Conservation (phyloP, 768 basidiomycete species). For the Stropharia rugosoannulata region DNA sequence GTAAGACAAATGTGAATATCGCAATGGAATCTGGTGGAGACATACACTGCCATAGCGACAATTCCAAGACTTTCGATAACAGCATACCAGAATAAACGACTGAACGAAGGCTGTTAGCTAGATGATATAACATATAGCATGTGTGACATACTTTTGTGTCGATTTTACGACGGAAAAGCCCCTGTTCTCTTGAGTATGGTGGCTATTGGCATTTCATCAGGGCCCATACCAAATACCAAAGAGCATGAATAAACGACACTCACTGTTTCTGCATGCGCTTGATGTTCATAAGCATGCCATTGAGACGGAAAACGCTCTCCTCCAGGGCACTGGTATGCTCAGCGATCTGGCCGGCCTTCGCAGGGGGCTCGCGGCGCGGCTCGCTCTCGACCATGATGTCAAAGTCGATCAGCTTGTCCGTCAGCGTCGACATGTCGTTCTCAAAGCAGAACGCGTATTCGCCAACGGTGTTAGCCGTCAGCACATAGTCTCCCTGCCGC, state of each 20-base stretch:
- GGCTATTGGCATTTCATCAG: slow-evolving; percentile 44
- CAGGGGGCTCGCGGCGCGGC: slow-evolving; percentile 85
- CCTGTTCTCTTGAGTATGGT: slow-evolving; percentile 91
- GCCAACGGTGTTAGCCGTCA: slow-evolving; percentile 89
- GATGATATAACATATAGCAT: background rate
- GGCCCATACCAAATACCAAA: slow-evolving; percentile 1
- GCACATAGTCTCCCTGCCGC: slow-evolving; percentile 94
- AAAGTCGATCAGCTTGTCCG: slow-evolving; percentile 92
- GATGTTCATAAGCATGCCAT: slow-evolving; percentile 83
- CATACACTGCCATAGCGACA: slow-evolving; percentile 87
- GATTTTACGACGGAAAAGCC: slow-evolving; percentile 93
- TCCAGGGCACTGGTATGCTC: slow-evolving; percentile 94
- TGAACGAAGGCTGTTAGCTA: slow-evolving; percentile 24
- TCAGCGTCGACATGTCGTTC: slow-evolving; percentile 94
- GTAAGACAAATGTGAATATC: background rate
- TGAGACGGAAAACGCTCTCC: slow-evolving; percentile 93
- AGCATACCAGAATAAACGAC: slow-evolving; percentile 93
- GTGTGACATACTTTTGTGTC: slow-evolving; percentile 67
- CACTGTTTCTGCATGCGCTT: slow-evolving; percentile 94
- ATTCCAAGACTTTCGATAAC: slow-evolving; percentile 77
- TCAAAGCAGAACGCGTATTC: slow-evolving; percentile 97
- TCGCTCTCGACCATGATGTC: slow-evolving; percentile 99
- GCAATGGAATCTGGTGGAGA: slow-evolving; percentile 13
- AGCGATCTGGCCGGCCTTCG: slow-evolving; percentile 82
- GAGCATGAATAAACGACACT: slow-evolving; percentile 21